phyloP scores from a whole-genome alignment of 2,329 filamentous ascomycete genomes.

The Neopestalotiopsis sp. region DNA sequence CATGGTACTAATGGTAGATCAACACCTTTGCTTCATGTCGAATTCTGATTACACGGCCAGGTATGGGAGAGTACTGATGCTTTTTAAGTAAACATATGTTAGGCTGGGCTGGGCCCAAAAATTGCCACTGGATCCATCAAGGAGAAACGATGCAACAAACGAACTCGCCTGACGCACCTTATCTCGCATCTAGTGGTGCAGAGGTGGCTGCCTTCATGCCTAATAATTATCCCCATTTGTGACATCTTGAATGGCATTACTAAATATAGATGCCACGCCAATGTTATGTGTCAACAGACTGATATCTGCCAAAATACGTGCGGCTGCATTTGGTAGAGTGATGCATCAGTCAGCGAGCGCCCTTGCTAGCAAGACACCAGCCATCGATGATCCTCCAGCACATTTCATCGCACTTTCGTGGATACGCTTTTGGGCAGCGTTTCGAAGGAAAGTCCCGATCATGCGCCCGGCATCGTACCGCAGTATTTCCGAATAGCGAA shows the following conservation, averaged over 20 bases:
- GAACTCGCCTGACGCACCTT: background rate
- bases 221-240: background rate
- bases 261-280: background rate
- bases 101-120: too few species aligned
- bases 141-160: background rate
- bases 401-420: background rate
- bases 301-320: background rate
- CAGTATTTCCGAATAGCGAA: background rate
- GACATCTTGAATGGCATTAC: background rate
- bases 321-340: background rate
- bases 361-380: background rate
- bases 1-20: too few species aligned
- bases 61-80: too few species aligned
- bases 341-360: background rate
- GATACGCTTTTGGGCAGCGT: background rate
- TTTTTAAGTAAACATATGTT: too few species aligned
- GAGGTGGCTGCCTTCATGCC: background rate
- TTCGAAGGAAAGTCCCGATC: background rate
- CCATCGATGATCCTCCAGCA: background rate
- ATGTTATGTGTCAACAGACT: background rate
- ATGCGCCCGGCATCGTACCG: background rate
- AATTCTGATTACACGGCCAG: too few species aligned
- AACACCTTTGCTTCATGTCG: background rate
- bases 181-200: background rate
- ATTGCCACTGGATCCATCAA: too few species aligned